Percentiles rank a stretch among this genome's conserved stretches.
phyloP scores from a whole-genome alignment of 1,139 yeast genomes.

The Lodderomyces oxycetoniae region DNA sequence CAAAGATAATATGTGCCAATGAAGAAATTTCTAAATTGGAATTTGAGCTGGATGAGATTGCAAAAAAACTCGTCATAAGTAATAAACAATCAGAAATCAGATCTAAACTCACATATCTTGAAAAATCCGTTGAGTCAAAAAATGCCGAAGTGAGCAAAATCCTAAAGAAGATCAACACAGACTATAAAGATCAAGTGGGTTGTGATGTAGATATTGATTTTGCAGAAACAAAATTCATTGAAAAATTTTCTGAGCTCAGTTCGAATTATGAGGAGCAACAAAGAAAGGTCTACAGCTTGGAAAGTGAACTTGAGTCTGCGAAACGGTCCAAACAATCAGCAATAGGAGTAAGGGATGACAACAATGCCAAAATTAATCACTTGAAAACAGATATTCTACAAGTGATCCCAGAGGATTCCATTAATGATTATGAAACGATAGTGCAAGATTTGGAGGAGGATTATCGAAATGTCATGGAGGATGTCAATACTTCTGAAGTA shows the following conservation, averaged over 20 bases:
- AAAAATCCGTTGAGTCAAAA: conserved; percentile 29
- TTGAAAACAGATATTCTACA: conserved; percentile 20
- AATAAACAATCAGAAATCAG: conserved; percentile 57
- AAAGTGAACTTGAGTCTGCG: conserved; percentile 12
- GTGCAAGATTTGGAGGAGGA: conserved; percentile 58
- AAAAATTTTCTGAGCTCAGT: conserved; percentile 11
- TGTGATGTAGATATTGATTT: conserved; percentile 21
- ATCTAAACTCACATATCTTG: conserved; percentile 46
- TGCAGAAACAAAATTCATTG: conserved; percentile 19
- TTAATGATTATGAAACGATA: conserved; percentile 47
- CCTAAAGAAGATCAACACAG: conserved; percentile 4
- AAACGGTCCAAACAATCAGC: conserved; percentile 8
- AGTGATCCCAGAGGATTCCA: conserved; percentile 39
- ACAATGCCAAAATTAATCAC: conserved; percentile 16
- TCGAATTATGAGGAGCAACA: conserved; percentile 12
- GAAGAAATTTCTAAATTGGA: conserved; percentile 42
- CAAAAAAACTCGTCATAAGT: conserved; percentile 45
- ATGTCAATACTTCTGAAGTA: conserved; percentile 60
- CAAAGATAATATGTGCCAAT: conserved; percentile 38
- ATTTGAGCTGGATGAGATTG: conserved; percentile 49
- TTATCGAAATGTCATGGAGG: conserved; percentile 54
- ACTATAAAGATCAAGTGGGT: conserved; percentile 14
- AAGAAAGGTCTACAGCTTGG: conserved; percentile 9
- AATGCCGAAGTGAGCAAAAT: conserved; percentile 18
- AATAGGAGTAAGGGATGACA: conserved; percentile 11